phyloP scores from a whole-genome alignment of 768 basidiomycete genomes.

The Mycena indigotica region DNA sequence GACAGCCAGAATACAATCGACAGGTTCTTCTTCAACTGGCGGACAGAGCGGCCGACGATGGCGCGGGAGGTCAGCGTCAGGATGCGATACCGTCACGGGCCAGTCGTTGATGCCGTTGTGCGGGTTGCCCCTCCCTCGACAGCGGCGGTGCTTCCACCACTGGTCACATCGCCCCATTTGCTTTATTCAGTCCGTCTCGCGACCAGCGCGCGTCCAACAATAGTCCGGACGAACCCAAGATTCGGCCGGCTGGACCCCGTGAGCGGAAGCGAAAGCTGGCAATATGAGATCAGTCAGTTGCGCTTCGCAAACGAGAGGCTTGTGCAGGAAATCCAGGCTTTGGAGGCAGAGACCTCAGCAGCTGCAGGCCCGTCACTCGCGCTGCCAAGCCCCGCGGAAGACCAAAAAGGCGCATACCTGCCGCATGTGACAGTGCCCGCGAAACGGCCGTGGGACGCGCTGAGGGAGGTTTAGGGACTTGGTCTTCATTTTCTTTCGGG shows the following conservation, averaged over 20 bases:
- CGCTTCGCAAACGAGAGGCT: conserved; percentile 69
- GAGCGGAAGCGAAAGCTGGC: conserved; percentile 77
- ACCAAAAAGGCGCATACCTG: background rate
- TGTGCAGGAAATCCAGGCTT: conserved; percentile 50
- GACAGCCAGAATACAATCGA: conserved; percentile 3
- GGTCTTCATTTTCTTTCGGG: background rate
- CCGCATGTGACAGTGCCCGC: conserved; percentile 12
- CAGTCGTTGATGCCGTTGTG: background rate
- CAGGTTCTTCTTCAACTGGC: conserved; percentile 2
- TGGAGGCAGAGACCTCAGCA: conserved; percentile 30
- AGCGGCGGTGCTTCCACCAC: conserved; percentile 5
- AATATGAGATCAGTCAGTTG: conserved; percentile 88
- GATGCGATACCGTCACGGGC: background rate
- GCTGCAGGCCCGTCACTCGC: no score
- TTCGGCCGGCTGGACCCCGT: conserved; percentile 73
- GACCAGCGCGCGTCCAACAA: background rate
- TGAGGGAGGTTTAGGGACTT: conserved; percentile 1
- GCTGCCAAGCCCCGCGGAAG: no score
- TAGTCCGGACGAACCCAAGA: background rate
- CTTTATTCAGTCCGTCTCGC: conserved; percentile 20
- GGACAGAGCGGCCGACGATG: background rate
- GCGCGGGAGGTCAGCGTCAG: background rate
- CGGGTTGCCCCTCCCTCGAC: background rate
- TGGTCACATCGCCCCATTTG: conserved; percentile 12
- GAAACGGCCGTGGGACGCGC: conserved; percentile 19